Conservation (phyloP, 1,139 yeast genomes). For the Martiniozyma asiatica region DNA sequence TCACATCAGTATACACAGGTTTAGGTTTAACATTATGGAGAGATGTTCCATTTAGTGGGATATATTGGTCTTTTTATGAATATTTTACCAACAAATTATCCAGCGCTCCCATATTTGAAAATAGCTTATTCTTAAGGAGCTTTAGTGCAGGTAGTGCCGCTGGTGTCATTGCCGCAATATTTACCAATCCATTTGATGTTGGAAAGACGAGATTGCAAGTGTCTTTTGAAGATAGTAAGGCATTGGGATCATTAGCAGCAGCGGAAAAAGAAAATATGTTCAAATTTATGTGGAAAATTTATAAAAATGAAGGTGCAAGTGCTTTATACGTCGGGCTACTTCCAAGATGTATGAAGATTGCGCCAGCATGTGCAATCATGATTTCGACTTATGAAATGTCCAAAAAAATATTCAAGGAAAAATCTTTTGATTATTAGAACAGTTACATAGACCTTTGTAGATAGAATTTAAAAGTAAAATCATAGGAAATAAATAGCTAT, state of each 20-base stretch:
- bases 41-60: constrained; percentile 93
- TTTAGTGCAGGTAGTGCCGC: constrained; percentile 77
- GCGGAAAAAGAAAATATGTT: constrained; percentile 39
- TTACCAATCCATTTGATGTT: constrained; percentile 93
- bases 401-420: constrained; percentile 44
- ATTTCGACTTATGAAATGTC: constrained; percentile 89
- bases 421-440: neutral
- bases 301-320: constrained; percentile 56
- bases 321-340: constrained; percentile 77
- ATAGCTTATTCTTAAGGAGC: constrained; percentile 53
- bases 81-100: constrained; percentile 18
- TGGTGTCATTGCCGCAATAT: constrained; percentile 75
- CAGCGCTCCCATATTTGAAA: constrained; percentile 9
- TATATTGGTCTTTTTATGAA: constrained; percentile 88
- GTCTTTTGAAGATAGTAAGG: constrained; percentile 18
- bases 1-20: constrained; percentile 66
- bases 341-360: constrained; percentile 82
- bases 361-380: constrained; percentile 98
- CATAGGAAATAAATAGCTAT: no score
- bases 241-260: constrained; percentile 8
- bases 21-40: constrained; percentile 84
- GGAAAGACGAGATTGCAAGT: constrained; percentile 92
- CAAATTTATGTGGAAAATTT: constrained; percentile 47
- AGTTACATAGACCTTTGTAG: no score
- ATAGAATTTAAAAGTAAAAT: no score